Base-by-base conservation (phyloP, 2,329 filamentous ascomycete species). In the Ceratocystis diversiconidia region DNA sequence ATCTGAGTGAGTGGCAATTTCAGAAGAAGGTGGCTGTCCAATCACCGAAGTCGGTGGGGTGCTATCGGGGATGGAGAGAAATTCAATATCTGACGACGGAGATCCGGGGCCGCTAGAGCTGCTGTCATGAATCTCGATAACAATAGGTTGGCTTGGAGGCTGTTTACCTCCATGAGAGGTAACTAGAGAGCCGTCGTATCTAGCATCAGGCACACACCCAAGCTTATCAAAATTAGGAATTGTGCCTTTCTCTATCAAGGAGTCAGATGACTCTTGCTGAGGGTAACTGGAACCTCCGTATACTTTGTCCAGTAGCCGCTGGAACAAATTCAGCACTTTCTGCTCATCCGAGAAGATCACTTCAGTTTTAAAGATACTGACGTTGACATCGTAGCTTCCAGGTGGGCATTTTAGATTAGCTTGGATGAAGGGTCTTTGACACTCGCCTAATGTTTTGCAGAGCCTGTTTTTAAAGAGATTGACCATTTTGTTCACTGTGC, bases 341-440 rank as follows among this genome's bases (percentile, higher is more conserved):
- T 73, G 61, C 68, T 85, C 80, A 62, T 89, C 76, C 3, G 76
- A 77, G 70, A 92, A 90, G 0, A 90, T 71, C 1, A 92, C 79
- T 70, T 90, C 83, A 66, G 89, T 84, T 71, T 92, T 92, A 2
- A 83, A 77, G 2, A 87, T 82, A 67, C 90, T 84, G 5, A 91
- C 74, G 69, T 91, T 92, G 1, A 80, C 77, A 73, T 92, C 88
- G 70, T 92, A 92, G 66, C 78, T 85, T 32, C 79, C 79, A 0
- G 76, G 71, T 0, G 83, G 80, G 70, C 87, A 91, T 15, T 72
- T 72, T 36, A 92, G 83, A 66, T 84, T 81, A 46, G 92, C 73
- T 50, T 79, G 79, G 50, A 90, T 73, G 71, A 91, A 90, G 0
- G 80, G 79, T 62, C 82, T 80, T n/a, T 19, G 77, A 78, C 25